Conservation (phyloP, 1,284 basidiomycete genomes). For the Chiua sp. region DNA sequence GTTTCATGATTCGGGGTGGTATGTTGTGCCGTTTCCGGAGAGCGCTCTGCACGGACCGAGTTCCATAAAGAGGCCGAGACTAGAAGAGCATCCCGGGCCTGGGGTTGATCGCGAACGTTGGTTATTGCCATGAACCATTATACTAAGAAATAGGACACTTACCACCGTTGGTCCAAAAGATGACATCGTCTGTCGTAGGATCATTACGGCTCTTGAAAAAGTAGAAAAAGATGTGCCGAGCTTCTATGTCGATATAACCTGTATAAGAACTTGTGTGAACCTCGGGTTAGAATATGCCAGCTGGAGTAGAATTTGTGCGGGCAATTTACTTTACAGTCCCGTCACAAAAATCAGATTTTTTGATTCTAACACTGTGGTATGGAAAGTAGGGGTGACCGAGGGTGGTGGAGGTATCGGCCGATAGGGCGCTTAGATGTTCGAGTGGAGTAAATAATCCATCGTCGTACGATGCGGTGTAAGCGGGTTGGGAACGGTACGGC, state of each 20-base stretch:
- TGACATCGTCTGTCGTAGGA: conserved; percentile 68
- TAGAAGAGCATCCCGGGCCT: conserved; percentile 36
- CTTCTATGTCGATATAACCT: conserved; percentile 69
- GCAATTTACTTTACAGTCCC: conserved; percentile 36
- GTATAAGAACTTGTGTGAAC: conserved; percentile 62
- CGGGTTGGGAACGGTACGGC: neutral
- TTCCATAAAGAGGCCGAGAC: conserved; percentile 34
- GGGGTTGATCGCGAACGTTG: neutral
- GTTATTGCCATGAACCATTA: neutral
- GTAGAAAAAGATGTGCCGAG: conserved; percentile 73
- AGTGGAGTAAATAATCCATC: conserved; percentile 33
- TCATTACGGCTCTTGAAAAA: conserved; percentile 83
- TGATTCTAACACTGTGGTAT: conserved; percentile 57
- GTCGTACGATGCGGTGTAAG: conserved; percentile 21
- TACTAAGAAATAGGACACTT: conserved; percentile 41
- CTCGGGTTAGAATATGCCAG: conserved; percentile 40
- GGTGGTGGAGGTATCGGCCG: conserved; percentile 50
- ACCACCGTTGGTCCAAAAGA: conserved; percentile 60
- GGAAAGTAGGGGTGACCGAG: conserved; percentile 60
- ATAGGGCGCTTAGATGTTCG: conserved; percentile 43
- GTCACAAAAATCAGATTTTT: conserved; percentile 43
- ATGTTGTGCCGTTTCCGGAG: conserved; percentile 45
- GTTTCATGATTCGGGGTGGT: conserved; percentile 68
- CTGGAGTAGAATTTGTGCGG: conserved; percentile 47
- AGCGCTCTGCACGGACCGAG: conserved; percentile 49